phyloP scores from a whole-genome alignment of 73 alveolate species.

The Tetrahymena elliotti region DNA sequence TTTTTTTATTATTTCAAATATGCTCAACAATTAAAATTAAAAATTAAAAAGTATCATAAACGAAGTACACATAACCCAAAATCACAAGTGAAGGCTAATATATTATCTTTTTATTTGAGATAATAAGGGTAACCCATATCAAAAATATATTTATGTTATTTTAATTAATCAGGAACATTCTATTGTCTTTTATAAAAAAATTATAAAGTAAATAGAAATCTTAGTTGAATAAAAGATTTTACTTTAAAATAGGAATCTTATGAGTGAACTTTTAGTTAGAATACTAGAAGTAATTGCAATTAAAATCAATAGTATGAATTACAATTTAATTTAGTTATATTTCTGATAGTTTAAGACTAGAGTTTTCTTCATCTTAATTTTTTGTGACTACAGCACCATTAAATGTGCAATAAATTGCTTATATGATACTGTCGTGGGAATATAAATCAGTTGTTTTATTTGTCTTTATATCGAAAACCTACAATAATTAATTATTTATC shows the following conservation, averaged over 20 bases:
- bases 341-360: neutral
- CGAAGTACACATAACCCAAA: conserved; percentile 12
- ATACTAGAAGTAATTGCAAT: neutral
- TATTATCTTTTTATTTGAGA: neutral
- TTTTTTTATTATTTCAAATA: too few species aligned
- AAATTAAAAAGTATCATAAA: neutral
- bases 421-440: neutral
- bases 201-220: neutral
- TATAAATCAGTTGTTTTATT: neutral
- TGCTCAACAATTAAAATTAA: too few species aligned
- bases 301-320: neutral
- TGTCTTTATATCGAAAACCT: neutral
- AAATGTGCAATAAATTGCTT: neutral
- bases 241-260: neutral
- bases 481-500: neutral
- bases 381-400: neutral
- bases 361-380: neutral
- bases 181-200: neutral
- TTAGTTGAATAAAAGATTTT: neutral
- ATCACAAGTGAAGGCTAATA: conserved; percentile 17
- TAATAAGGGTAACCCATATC: conserved; percentile 46
- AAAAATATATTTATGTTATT: conserved; percentile 30
- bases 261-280: neutral
- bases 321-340: neutral
- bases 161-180: neutral